A percentile compares a stretch with the other conserved stretches of the same genome.
phyloP scores from a whole-genome alignment of 106 monocot species.

The Allium cepa region DNA sequence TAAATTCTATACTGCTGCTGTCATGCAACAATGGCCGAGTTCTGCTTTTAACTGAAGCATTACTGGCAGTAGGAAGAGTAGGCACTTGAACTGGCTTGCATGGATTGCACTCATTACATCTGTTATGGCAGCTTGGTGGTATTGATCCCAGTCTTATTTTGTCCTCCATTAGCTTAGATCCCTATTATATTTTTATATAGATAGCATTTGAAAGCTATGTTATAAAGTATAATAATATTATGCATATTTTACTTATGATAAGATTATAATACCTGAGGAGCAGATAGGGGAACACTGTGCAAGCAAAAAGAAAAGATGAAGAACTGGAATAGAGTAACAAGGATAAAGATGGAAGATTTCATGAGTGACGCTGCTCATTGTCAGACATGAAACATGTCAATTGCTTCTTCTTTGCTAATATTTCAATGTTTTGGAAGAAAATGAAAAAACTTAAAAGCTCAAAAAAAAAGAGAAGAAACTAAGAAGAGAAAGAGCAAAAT shows the following conservation, averaged over 20 bases:
- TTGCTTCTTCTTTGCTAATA: no score
- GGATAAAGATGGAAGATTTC: no score
- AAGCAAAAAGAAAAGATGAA: conserved; percentile 3
- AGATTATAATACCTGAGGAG: conserved; percentile 4
- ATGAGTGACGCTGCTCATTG: no score
- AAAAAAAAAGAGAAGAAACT: background rate
- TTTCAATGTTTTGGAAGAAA: no score
- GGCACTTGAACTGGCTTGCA: conserved; percentile 88
- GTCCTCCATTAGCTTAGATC: conserved; percentile 18
- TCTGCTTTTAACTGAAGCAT: background rate
- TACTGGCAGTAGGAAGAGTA: conserved; percentile 28
- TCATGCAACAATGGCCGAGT: background rate
- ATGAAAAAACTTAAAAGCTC: background rate
- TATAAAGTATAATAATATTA: background rate
- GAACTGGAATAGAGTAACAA: background rate
- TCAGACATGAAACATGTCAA: no score
- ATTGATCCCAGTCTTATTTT: conserved; percentile 73
- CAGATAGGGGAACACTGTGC: background rate
- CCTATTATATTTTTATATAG: conserved; percentile 17
- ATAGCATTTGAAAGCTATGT: background rate
- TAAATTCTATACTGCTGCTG: background rate
- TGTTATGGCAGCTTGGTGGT: conserved; percentile 91
- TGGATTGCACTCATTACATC: conserved; percentile 77
- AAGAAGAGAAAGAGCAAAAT: background rate
- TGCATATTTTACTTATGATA: background rate